Conservation (phyloP, 306 rosid genomes). For the barrel medic (Medicago truncatula) region DNA sequence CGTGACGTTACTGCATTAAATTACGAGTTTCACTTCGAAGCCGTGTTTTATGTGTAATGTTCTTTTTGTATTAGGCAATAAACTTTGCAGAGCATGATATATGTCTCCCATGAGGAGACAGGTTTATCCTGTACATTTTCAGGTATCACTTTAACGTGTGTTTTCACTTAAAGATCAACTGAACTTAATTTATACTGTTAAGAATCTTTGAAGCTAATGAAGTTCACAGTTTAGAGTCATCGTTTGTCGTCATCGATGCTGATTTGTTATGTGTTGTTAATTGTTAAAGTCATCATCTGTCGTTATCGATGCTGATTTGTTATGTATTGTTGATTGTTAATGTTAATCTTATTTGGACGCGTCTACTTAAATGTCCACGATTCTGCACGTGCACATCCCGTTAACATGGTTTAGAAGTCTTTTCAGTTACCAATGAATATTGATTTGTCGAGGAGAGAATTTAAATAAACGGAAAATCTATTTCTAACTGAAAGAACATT, state of each 20-base stretch:
- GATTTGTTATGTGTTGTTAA: background rate
- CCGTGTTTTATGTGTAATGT: conserved; percentile 23
- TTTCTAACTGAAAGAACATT: conserved; percentile 17
- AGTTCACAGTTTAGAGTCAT: conserved; percentile 14
- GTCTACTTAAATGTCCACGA: background rate
- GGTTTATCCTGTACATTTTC: conserved; percentile 32
- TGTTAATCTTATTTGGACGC: background rate
- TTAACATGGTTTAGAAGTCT: conserved; percentile 23
- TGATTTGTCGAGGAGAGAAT: background rate
- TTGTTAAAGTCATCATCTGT: conserved; percentile 13
- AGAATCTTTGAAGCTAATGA: background rate
- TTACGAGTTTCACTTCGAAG: conserved; percentile 22
- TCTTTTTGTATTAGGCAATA: conserved; percentile 27
- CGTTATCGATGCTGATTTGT: conserved; percentile 4
- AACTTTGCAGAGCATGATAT: conserved; percentile 33
- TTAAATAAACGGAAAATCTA: background rate
- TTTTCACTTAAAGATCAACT: conserved; percentile 30
- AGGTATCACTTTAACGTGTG: conserved; percentile 28
- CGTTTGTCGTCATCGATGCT: conserved; percentile 18
- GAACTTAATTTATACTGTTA: conserved; percentile 18
- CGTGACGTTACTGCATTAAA: conserved; percentile 12
- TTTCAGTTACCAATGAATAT: conserved; percentile 16
- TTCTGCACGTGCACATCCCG: conserved; percentile 14
- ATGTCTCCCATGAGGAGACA: conserved; percentile 43
- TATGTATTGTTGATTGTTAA: background rate